Percentiles rank a stretch among this genome's conserved stretches.
These are phyloP conservation scores for Aspergillus nidulans DNA, from an alignment of 495 filamentous ascomycete species.

Conservation along the genomic window DNA sequence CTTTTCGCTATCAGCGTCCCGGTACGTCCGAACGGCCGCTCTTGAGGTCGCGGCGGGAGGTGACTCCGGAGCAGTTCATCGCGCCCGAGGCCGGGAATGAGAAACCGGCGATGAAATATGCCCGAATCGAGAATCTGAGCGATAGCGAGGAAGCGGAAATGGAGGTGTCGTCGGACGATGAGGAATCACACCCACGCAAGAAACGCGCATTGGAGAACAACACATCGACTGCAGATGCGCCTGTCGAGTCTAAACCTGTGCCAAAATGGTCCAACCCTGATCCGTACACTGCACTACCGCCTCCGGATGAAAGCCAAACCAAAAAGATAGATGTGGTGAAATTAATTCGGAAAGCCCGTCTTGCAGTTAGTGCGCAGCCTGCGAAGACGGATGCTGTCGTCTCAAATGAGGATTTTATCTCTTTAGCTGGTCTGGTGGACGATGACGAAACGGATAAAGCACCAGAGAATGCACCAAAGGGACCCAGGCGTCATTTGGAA, in stretches of 20 bases:
- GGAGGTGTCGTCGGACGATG: conserved; percentile 51
- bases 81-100: conserved; percentile 18
- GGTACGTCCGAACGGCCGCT: conserved; percentile 45
- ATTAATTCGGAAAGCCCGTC: conserved; percentile 78
- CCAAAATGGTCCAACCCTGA: conserved; percentile 94
- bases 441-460: conserved; percentile 32
- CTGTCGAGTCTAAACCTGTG: conserved; percentile 23
- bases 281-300: conserved; percentile 79
- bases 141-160: conserved; percentile 71
- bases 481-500: conserved; percentile 24
- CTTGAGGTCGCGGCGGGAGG: conserved; percentile 32
- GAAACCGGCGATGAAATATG: conserved; percentile 36
- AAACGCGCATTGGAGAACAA: conserved; percentile 50
- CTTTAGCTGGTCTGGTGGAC: conserved; percentile 58
- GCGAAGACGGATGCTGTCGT: conserved; percentile 50
- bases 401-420: conserved; percentile 77
- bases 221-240: conserved; percentile 22
- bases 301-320: conserved; percentile 55
- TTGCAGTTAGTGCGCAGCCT: conserved; percentile 36
- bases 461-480: conserved; percentile 35
- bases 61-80: conserved; percentile 35
- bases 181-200: conserved; percentile 45
- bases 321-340: conserved; percentile 82
- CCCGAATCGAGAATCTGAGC: conserved; percentile 56
- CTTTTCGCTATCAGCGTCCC: conserved; percentile 38